Evolutionary conservation across 306 rosid species (phyloP).

Genomic region (Prosopis cineraria): DNA sequence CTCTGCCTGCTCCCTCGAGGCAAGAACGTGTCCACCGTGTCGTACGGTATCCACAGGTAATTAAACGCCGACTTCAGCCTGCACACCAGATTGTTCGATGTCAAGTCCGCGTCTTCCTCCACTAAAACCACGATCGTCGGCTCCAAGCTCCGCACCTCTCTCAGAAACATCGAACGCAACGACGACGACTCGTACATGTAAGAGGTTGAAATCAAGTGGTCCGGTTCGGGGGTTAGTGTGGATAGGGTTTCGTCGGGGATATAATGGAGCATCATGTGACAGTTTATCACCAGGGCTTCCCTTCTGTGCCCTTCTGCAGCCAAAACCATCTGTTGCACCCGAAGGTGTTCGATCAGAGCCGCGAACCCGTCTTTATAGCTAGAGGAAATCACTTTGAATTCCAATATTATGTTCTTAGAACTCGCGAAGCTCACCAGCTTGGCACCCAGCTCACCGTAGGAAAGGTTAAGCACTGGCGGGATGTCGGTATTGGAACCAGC

Average conservation of each 20-base stretch:
- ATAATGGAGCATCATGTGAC: slow-evolving; percentile 94
- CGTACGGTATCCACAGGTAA: slow-evolving; percentile 92
- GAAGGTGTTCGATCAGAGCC: slow-evolving; percentile 61
- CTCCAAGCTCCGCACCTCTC: slow-evolving; percentile 59
- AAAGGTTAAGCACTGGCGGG: slow-evolving; percentile 74
- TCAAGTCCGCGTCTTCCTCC: slow-evolving; percentile 88
- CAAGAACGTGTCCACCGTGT: slow-evolving; percentile 78
- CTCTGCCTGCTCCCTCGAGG: slow-evolving; percentile 74
- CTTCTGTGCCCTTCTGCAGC: slow-evolving; percentile 27
- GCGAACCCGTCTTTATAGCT: slow-evolving; percentile 68
- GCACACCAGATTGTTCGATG: slow-evolving; percentile 58
- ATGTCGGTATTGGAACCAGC: slow-evolving; percentile 40
- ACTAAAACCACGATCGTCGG: slow-evolving; percentile 73
- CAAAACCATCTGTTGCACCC: slow-evolving; percentile 62
- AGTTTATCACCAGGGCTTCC: slow-evolving; percentile 76
- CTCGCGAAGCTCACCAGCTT: slow-evolving; percentile 77
- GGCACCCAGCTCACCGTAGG: slow-evolving; percentile 72
- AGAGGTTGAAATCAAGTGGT: not conserved
- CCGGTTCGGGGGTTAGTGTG: not conserved
- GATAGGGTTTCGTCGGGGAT: slow-evolving; percentile 71
- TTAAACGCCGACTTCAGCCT: slow-evolving; percentile 83
- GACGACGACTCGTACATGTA: slow-evolving; percentile 39
- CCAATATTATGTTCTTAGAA: slow-evolving; percentile 61
- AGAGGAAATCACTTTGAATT: slow-evolving; percentile 68
- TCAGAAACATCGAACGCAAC: slow-evolving; percentile 60